Evolutionary conservation across 2,329 filamentous ascomycete species (phyloP).

Genomic region (Aspergillus ochraceoroseus): DNA sequence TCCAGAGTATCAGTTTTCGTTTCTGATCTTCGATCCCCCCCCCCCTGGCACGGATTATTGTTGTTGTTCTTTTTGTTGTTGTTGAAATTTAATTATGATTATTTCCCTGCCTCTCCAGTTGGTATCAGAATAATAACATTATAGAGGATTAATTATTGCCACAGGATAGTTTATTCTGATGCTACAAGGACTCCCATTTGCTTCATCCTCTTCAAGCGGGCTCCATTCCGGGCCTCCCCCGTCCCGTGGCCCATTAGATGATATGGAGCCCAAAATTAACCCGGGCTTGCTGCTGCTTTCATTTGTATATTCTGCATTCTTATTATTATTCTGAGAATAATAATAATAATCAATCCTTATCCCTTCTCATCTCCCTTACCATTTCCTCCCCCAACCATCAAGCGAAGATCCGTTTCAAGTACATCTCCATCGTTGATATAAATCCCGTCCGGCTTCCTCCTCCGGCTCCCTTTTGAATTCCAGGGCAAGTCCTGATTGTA

Average conservation of each 20-base stretch:
- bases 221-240: constrained; percentile 13
- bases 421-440: constrained; percentile 15
- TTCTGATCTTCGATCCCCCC: no score
- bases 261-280: constrained; percentile 16
- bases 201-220: constrained; percentile 12
- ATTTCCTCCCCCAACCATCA: no score
- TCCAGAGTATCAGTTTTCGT: no score
- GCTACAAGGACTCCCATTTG: constrained; percentile 9
- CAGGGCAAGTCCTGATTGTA: not conserved
- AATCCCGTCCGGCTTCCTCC: constrained; percentile 9
- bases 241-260: constrained; percentile 14
- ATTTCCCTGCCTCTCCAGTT: not conserved
- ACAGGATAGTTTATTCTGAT: constrained; percentile 7
- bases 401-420: constrained; percentile 12
- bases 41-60: no score
- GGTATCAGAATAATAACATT: constrained; percentile 1
- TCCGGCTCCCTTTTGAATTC: not conserved
- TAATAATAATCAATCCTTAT: constrained; percentile 9
- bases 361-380: constrained; percentile 9
- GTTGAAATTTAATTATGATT: not conserved
- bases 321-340: constrained; percentile 3
- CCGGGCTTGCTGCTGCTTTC: constrained; percentile 6
- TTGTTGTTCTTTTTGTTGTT: no score
- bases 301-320: constrained; percentile 12
- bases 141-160: constrained; percentile 6